Evolutionary conservation across 2,329 filamentous ascomycete species (phyloP).

Genomic region (Exophiala viscosa): DNA sequence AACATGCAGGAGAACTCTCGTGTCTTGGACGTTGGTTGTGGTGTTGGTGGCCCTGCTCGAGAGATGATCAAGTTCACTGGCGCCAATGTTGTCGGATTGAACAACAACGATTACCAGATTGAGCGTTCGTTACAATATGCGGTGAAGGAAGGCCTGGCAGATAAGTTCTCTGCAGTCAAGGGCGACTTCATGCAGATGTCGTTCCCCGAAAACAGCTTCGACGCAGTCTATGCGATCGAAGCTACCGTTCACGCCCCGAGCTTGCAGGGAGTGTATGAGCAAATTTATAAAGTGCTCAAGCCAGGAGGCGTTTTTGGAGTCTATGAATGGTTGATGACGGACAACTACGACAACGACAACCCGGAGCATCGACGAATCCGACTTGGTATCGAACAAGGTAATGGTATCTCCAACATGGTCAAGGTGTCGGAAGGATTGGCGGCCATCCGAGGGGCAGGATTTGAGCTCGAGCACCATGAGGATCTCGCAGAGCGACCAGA

Average conservation of each 20-base stretch:
- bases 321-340: conserved; percentile 99
- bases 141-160: conserved; percentile 70
- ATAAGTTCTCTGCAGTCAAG: conserved; percentile 84
- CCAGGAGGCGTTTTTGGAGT: conserved; percentile 93
- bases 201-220: conserved; percentile 87
- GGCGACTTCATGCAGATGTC: conserved; percentile 99
- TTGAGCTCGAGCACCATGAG: conserved; percentile 77
- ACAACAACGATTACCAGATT: conserved; percentile 99
- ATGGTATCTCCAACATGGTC: conserved; percentile 98
- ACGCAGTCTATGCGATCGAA: conserved; percentile 95
- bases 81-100: conserved; percentile 82
- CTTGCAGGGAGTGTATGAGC: conserved; percentile 85
- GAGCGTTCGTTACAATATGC: conserved; percentile 86
- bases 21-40: conserved; percentile 93
- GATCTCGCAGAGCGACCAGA: conserved; percentile 78
- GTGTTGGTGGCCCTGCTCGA: conserved; percentile 89
- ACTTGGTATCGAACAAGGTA: conserved; percentile 89
- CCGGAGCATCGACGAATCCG: conserved; percentile 82
- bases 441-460: conserved; percentile 84
- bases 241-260: conserved; percentile 92
- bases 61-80: conserved; percentile 97
- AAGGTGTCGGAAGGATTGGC: conserved; percentile 73
- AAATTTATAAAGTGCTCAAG: conserved; percentile 94
- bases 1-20: conserved; percentile 80
- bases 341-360: conserved; percentile 87